Percentiles rank a stretch among this genome's conserved stretches.
phyloP scores from a whole-genome alignment of 495 filamentous ascomycete genomes.

The Rusavskia elegans region DNA sequence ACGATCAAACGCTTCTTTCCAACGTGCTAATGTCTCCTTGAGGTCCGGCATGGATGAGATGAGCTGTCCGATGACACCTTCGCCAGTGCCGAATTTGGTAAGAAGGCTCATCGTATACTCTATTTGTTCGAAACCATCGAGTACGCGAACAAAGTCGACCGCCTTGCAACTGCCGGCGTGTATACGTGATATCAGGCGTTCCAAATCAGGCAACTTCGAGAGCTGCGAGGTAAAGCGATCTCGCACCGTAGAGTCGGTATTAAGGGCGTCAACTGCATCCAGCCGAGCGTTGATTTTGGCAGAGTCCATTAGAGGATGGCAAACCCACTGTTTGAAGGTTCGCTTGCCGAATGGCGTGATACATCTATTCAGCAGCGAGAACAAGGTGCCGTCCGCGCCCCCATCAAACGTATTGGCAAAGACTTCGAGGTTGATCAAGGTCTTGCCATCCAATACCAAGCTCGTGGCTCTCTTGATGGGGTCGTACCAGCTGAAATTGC shows the following conservation, averaged over 20 bases:
- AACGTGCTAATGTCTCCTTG: conserved; percentile 51
- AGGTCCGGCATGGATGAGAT: conserved; percentile 77
- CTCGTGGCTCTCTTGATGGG: conserved; percentile 89
- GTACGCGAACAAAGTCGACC: conserved; percentile 81
- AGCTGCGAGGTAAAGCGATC: conserved; percentile 76
- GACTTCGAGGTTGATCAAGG: conserved; percentile 91
- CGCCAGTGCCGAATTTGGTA: conserved; percentile 46
- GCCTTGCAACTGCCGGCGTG: conserved; percentile 80
- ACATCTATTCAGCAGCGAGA: conserved; percentile 80
- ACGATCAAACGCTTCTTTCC: conserved; percentile 89
- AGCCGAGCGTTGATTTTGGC: conserved; percentile 83
- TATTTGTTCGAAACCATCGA: conserved; percentile 96
- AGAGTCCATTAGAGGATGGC: conserved; percentile 80
- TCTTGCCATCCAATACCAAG: conserved; percentile 89
- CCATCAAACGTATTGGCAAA: conserved; percentile 92
- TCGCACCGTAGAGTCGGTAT: conserved; percentile 59
- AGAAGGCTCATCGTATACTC: conserved; percentile 78
- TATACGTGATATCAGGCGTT: conserved; percentile 84
- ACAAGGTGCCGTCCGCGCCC: conserved; percentile 68
- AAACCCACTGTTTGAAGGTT: conserved; percentile 94
- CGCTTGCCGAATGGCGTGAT: conserved; percentile 96
- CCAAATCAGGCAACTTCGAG: conserved; percentile 83
- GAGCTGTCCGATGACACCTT: conserved; percentile 72
- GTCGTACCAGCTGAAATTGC: conserved; percentile 83
- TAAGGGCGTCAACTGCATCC: conserved; percentile 88